Conservation (phyloP, 1,284 basidiomycete species). For the Mycosarcoma maydis region DNA sequence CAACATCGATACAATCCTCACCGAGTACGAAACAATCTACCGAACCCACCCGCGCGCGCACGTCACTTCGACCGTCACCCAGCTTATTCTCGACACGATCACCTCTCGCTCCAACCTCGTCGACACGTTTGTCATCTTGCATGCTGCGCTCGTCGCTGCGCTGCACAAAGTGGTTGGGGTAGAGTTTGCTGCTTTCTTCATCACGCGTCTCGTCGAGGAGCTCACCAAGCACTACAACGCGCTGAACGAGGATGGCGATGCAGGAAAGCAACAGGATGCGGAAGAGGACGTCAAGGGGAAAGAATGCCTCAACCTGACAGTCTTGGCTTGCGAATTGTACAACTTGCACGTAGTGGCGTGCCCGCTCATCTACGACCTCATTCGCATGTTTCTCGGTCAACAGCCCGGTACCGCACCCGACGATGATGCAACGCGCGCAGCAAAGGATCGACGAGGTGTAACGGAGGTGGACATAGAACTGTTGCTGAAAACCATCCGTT, state of each 20-base stretch:
- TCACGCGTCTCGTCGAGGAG: slow-evolving; percentile 48
- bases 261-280: not conserved
- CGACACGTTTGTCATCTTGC: slow-evolving; percentile 86
- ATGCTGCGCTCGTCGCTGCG: slow-evolving; percentile 86
- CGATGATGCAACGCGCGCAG: too few species aligned
- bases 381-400: slow-evolving; percentile 78
- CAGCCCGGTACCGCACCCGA: not conserved
- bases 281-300: slow-evolving; percentile 70
- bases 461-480: slow-evolving; percentile 74
- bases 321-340: slow-evolving; percentile 89
- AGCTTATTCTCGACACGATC: slow-evolving; percentile 82
- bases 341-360: slow-evolving; percentile 93
- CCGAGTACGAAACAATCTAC: slow-evolving; percentile 81
- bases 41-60: slow-evolving; percentile 82
- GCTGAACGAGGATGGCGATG: not conserved
- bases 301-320: slow-evolving; percentile 86
- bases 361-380: slow-evolving; percentile 86
- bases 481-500: slow-evolving; percentile 81
- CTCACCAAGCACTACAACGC: slow-evolving; percentile 33
- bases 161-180: slow-evolving; percentile 86
- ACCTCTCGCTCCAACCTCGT: slow-evolving; percentile 82
- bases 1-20: slow-evolving; percentile 84
- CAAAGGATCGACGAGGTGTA: too few species aligned
- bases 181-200: slow-evolving; percentile 79
- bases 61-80: slow-evolving; percentile 82